Conservation (phyloP, 306 rosid species). For the Dalbergia oliveri region DNA sequence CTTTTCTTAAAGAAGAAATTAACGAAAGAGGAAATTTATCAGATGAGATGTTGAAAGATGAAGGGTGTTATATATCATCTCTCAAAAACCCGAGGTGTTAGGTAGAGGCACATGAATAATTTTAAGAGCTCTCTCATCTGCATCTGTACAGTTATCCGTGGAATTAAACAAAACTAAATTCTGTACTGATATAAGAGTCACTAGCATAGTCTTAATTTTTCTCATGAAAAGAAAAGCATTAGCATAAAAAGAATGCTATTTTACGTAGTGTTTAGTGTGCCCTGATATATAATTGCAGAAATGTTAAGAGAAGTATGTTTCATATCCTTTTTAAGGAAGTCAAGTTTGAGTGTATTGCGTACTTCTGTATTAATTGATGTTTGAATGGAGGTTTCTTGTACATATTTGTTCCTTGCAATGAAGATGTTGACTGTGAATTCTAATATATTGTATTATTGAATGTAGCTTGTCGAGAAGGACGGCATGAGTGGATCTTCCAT, state of each 20-base stretch:
- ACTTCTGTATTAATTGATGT: background rate
- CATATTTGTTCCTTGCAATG: slow-evolving; percentile 1
- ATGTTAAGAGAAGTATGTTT: background rate
- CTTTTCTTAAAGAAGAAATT: background rate
- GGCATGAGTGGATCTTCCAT: slow-evolving; percentile 49
- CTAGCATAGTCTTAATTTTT: too few species aligned
- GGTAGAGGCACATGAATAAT: background rate
- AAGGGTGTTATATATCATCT: too few species aligned
- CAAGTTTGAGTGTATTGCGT: background rate
- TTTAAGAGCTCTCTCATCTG: background rate
- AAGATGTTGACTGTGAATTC: slow-evolving; percentile 1
- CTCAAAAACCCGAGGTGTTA: too few species aligned
- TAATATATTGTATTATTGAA: slow-evolving; percentile 36
- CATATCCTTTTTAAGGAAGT: background rate
- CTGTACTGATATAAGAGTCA: background rate
- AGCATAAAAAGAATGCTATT: background rate
- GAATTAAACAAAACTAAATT: too few species aligned
- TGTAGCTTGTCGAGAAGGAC: slow-evolving; percentile 60
- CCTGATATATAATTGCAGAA: background rate
- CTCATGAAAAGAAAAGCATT: background rate
- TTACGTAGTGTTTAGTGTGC: background rate
- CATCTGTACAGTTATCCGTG: background rate
- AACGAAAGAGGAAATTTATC: background rate
- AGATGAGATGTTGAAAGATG: background rate
- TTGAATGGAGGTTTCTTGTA: slow-evolving; percentile 13